Conservation (phyloP, 2,329 filamentous ascomycete genomes). For the Hypocreales sp. region DNA sequence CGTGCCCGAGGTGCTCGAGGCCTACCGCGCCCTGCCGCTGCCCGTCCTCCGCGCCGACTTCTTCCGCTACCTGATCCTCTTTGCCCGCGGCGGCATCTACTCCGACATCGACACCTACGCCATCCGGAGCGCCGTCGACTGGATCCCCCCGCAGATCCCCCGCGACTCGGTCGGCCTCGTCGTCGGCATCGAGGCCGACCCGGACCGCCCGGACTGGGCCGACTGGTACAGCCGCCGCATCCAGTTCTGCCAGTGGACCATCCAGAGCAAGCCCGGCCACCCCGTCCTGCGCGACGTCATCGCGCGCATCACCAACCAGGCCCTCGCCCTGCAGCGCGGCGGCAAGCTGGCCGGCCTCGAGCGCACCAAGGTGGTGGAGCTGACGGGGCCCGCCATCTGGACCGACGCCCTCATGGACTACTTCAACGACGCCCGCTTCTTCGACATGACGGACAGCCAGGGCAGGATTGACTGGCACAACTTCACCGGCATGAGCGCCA, state of each 20-base stretch:
- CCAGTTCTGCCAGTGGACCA: slow-evolving; percentile 99
- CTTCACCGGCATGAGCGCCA: slow-evolving; percentile 72
- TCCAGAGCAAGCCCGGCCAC: slow-evolving; percentile 88
- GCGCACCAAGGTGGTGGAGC: slow-evolving; percentile 73
- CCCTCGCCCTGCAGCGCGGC: slow-evolving; percentile 54
- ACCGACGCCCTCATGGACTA: slow-evolving; percentile 85
- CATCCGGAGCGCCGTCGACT: slow-evolving; percentile 68
- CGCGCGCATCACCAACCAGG: slow-evolving; percentile 68
- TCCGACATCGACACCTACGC: slow-evolving; percentile 85
- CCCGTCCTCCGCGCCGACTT: slow-evolving; percentile 68
- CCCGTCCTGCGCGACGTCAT: slow-evolving; percentile 83
- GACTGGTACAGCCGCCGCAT: slow-evolving; percentile 94
- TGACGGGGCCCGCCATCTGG: slow-evolving; percentile 89
- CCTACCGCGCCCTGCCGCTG: slow-evolving; percentile 57
- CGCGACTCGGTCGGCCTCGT: slow-evolving; percentile 69
- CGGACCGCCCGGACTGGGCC: slow-evolving; percentile 81
- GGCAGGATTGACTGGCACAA: slow-evolving; percentile 71
- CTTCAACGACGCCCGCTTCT: slow-evolving; percentile 83
- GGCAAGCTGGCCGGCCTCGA: slow-evolving; percentile 44
- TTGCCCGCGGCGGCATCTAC: slow-evolving; percentile 53
- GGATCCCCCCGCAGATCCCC: slow-evolving; percentile 70
- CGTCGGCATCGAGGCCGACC: slow-evolving; percentile 91
- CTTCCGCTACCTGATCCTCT: slow-evolving; percentile 57
- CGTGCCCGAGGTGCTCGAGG: slow-evolving; percentile 63
- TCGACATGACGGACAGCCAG: slow-evolving; percentile 57